Percentiles rank a stretch among this genome's conserved stretches.
Evolutionary conservation across 2,329 filamentous ascomycete species (phyloP).

Genomic region (Microsporum canis): DNA sequence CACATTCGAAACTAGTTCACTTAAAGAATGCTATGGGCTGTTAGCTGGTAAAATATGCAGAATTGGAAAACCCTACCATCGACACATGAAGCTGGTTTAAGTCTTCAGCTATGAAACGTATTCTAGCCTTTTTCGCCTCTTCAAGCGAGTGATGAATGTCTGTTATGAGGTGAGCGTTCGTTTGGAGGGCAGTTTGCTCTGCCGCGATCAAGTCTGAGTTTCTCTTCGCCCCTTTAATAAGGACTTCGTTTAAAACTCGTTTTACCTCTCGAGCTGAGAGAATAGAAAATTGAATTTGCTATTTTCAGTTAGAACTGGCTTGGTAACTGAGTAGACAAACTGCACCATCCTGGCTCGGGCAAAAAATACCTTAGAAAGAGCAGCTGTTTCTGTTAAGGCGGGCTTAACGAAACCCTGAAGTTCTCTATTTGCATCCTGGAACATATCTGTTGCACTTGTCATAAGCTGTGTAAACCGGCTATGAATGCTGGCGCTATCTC

Average conservation of each 20-base stretch:
- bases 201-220: constrained; percentile 19
- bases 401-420: constrained; percentile 13
- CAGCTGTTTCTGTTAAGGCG: constrained; percentile 3
- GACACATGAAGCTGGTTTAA: constrained; percentile 25
- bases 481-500: constrained; percentile 19
- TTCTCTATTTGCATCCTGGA: constrained; percentile 16
- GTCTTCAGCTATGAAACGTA: constrained; percentile 21
- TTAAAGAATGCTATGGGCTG: constrained; percentile 14
- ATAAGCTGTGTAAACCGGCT: constrained; percentile 19
- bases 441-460: constrained; percentile 20
- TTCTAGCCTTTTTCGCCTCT: constrained; percentile 22
- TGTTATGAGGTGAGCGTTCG: constrained; percentile 21
- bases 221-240: constrained; percentile 20
- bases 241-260: neutral
- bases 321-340: neutral
- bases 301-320: neutral
- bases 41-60: neutral
- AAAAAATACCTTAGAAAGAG: constrained; percentile 11
- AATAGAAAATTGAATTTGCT: constrained; percentile 19
- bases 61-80: constrained; percentile 20
- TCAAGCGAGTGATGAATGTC: constrained; percentile 26
- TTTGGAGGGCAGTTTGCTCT: constrained; percentile 21
- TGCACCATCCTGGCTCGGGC: neutral
- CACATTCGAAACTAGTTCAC: constrained; percentile 14
- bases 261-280: constrained; percentile 15